phyloP scores from a whole-genome alignment of 176 grass and related monocot species.

The Juncus effusus region DNA sequence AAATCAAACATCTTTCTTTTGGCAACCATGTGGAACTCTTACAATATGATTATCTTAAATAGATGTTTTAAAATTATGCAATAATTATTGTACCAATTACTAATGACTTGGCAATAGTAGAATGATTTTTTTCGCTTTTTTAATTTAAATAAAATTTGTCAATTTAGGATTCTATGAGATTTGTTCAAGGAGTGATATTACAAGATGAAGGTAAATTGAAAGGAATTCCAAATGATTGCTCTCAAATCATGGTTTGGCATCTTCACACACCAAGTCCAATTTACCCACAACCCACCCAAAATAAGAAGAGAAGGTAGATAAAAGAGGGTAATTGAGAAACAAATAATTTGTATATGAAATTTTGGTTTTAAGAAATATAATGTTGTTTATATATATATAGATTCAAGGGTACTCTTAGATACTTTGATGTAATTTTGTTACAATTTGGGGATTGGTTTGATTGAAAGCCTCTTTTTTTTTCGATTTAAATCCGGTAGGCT shows the following conservation, averaged over 20 bases:
- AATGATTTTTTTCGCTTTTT: not conserved
- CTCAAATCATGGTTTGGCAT: constrained; percentile 42
- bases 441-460: constrained; percentile 11
- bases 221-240: constrained; percentile 33
- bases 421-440: constrained; percentile 3
- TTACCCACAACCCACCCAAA: constrained; percentile 7
- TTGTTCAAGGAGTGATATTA: constrained; percentile 33
- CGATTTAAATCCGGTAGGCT: too few relatives aligned
- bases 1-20: constrained; percentile 9
- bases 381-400: constrained; percentile 29
- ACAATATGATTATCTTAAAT: too few relatives aligned
- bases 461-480: constrained; percentile 10
- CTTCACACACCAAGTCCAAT: constrained; percentile 24
- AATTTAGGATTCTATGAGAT: constrained; percentile 41
- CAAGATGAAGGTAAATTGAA: constrained; percentile 38
- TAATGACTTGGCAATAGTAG: too few relatives aligned
- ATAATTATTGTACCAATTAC: too few relatives aligned
- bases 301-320: constrained; percentile 20
- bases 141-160: constrained; percentile 3
- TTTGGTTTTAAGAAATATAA: constrained; percentile 21
- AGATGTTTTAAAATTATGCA: too few relatives aligned
- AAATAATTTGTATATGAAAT: constrained; percentile 29
- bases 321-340: constrained; percentile 1
- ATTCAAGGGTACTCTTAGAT: constrained; percentile 8
- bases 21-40: too few relatives aligned